These are phyloP conservation scores for Sporothrix pseudoabietina DNA, from an alignment of 2,329 filamentous ascomycete genomes.

Conservation along the genomic window DNA sequence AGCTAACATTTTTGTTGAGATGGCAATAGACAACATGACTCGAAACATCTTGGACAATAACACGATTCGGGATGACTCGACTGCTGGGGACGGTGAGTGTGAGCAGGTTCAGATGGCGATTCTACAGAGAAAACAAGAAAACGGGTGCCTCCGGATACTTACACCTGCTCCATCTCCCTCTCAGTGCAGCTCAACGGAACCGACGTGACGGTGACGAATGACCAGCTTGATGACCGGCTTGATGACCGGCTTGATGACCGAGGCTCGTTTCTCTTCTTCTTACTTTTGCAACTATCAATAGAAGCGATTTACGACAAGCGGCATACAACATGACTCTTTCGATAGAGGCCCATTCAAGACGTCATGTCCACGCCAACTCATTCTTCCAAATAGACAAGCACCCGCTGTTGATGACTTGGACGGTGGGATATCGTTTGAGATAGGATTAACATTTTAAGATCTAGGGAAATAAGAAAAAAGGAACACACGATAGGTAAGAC, in stretches of 20 bases:
- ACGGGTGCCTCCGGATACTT: too few species aligned
- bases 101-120: background rate
- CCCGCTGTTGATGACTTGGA: background rate
- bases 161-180: too few species aligned
- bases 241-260: background rate
- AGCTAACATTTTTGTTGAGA: background rate
- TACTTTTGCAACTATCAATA: background rate
- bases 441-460: background rate
- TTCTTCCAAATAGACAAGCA: background rate
- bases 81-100: background rate
- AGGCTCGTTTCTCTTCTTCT: background rate
- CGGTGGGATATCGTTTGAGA: too few species aligned
- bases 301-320: background rate
- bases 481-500: background rate
- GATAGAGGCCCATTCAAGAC: too few species aligned
- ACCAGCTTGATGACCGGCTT: background rate
- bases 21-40: background rate
- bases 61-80: background rate
- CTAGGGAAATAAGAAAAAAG: background rate
- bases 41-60: background rate
- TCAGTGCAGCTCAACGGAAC: background rate
- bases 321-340: background rate
- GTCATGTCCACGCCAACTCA: background rate
- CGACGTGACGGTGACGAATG: background rate
- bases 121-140: too few species aligned